These are phyloP conservation scores for Phalaenopsis aphrodite DNA, from an alignment of 106 monocot species.

Conservation along the genomic window DNA sequence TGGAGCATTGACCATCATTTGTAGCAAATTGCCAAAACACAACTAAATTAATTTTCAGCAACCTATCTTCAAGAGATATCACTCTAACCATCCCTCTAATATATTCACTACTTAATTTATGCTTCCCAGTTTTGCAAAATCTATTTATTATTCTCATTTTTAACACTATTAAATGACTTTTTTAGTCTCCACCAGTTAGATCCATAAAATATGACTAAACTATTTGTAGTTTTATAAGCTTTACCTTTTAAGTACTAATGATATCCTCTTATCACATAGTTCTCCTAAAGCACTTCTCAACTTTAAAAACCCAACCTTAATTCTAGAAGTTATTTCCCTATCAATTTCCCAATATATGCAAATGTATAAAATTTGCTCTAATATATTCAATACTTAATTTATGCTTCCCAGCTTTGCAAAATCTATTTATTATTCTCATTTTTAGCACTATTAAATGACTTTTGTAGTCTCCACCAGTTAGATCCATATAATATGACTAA, in stretches of 20 bases:
- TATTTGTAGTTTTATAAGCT: neutral
- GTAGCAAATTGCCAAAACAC: neutral
- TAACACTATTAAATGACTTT: neutral
- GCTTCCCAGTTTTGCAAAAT: neutral
- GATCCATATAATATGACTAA: neutral
- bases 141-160: neutral
- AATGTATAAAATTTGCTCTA: neutral
- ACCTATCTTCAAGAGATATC: neutral
- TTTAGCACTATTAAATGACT: neutral
- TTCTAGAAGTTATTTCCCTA: neutral
- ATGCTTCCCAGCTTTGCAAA: neutral
- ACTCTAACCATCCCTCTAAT: neutral
- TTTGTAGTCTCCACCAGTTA: neutral
- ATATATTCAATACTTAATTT: neutral
- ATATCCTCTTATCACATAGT: neutral
- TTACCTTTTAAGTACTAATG: neutral
- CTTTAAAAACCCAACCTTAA: neutral
- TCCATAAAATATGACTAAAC: neutral
- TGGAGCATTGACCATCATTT: neutral
- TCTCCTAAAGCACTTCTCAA: neutral
- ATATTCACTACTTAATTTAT: neutral
- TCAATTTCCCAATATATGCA: neutral
- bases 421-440: neutral
- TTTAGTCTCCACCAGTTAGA: neutral
- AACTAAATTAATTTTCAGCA: neutral